Conservation (phyloP, 192 early-diverging fungal genomes). For the Coemansia sp. region DNA sequence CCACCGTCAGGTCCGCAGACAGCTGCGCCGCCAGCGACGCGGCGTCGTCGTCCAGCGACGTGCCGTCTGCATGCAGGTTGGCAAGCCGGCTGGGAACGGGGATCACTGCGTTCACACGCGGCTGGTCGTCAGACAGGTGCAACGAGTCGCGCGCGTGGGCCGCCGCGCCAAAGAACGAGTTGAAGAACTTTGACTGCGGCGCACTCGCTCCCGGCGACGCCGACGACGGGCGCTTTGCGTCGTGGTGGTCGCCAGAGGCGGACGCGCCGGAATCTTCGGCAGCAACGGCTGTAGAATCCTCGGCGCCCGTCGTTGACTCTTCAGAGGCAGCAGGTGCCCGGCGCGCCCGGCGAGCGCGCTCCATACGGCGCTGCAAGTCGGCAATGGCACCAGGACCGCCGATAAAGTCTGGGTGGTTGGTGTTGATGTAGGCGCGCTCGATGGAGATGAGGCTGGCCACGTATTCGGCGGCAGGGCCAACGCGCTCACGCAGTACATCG, state of each 20-base stretch:
- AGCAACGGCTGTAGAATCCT: conserved; percentile 9
- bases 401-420: conserved; percentile 80
- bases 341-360: conserved; percentile 63
- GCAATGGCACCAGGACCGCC: conserved; percentile 71
- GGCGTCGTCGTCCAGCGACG: conserved; percentile 35
- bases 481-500: conserved; percentile 67
- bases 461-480: conserved; percentile 64
- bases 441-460: conserved; percentile 78
- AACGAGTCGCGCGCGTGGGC: conserved; percentile 32
- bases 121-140: conserved; percentile 33
- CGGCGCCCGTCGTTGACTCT: conserved; percentile 11
- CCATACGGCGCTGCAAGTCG: conserved; percentile 59
- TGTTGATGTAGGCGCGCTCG: conserved; percentile 79
- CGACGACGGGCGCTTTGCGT: conserved; percentile 15
- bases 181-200: conserved; percentile 39
- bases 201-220: conserved; percentile 8
- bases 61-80: conserved; percentile 29
- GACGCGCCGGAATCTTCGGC: conserved; percentile 34
- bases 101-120: conserved; percentile 39
- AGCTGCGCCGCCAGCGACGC: conserved; percentile 41
- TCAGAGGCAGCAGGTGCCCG: too few relatives aligned
- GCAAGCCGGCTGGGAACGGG: conserved; percentile 45
- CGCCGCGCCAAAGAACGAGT: conserved; percentile 38
- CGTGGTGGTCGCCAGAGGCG: conserved; percentile 38
- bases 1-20: conserved; percentile 35